These are phyloP conservation scores for Litsea cubeba DNA, from an alignment of 164 flowering plant species.

Conservation along the genomic window DNA sequence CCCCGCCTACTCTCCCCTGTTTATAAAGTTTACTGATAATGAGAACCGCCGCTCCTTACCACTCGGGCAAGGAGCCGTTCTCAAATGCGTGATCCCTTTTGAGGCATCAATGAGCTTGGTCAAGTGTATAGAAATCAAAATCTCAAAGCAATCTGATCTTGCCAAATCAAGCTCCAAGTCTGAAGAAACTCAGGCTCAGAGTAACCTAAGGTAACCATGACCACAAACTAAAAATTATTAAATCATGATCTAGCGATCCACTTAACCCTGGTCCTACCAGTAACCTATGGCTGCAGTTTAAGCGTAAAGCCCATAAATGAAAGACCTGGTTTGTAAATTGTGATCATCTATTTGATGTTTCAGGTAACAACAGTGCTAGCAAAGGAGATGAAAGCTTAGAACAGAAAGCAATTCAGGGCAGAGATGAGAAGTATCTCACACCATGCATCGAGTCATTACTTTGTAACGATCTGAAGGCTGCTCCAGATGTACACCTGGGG, in stretches of 20 bases:
- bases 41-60: too few relatives aligned
- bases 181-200: not conserved
- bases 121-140: not conserved
- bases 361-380: not conserved
- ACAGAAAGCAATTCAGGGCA: not conserved
- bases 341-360: not conserved
- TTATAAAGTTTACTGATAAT: too few relatives aligned
- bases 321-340: not conserved
- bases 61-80: not conserved
- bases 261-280: not conserved
- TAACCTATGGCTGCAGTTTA: not conserved
- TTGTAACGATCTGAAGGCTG: not conserved
- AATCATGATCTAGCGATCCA: not conserved
- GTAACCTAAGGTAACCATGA: not conserved
- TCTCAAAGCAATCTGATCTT: not conserved
- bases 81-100: too few relatives aligned
- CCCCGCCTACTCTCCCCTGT: too few relatives aligned
- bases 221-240: too few relatives aligned
- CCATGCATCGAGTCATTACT: slow-evolving; percentile 2
- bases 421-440: not conserved
- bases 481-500: not conserved
- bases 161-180: not conserved
- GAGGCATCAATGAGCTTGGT: not conserved
- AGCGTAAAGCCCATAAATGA: not conserved
- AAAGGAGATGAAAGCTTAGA: not conserved